Percentiles rank a stretch among this genome's conserved stretches.
These are phyloP conservation scores for Gyromitra esculenta DNA, from an alignment of 2,329 filamentous ascomycete species.

Conservation along the genomic window DNA sequence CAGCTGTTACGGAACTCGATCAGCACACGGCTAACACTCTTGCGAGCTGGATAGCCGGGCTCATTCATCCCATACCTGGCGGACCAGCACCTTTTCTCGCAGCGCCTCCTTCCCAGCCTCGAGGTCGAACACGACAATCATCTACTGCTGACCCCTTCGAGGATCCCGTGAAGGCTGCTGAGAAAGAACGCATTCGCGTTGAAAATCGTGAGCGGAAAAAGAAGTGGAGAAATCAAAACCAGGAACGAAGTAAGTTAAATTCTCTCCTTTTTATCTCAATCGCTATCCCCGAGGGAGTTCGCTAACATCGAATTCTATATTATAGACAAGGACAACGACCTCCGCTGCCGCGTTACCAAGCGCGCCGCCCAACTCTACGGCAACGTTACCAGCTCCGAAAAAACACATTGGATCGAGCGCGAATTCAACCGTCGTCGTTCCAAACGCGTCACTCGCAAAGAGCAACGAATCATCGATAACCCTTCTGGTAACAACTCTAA, in stretches of 20 bases:
- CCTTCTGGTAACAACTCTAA: conserved; percentile 26
- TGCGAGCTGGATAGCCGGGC: conserved; percentile 27
- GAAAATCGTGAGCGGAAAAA: conserved; percentile 59
- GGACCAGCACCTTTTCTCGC: conserved; percentile 7
- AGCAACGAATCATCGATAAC: conserved; percentile 53
- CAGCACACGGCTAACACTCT: conserved; percentile 10
- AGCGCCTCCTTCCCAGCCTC: conserved; percentile 19
- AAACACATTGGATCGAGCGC: conserved; percentile 57
- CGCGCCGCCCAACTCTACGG: conserved; percentile 58
- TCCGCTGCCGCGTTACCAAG: conserved; percentile 59
- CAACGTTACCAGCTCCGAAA: conserved; percentile 48
- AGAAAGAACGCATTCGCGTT: conserved; percentile 57
- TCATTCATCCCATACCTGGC: neutral
- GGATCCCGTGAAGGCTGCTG: conserved; percentile 54
- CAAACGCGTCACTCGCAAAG: conserved; percentile 58
- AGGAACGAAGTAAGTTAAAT: conserved; percentile 57
- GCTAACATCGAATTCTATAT: conserved; percentile 5
- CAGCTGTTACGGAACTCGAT: neutral
- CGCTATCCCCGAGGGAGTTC: neutral
- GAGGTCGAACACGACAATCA: conserved; percentile 26
- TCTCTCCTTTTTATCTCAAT: neutral
- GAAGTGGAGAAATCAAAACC: conserved; percentile 58
- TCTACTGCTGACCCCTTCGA: conserved; percentile 35
- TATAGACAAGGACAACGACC: conserved; percentile 59
- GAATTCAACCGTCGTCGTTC: conserved; percentile 58